Evolutionary conservation across 2,329 filamentous ascomycete genomes (phyloP).

Genomic region (Diaporthe vexans): DNA sequence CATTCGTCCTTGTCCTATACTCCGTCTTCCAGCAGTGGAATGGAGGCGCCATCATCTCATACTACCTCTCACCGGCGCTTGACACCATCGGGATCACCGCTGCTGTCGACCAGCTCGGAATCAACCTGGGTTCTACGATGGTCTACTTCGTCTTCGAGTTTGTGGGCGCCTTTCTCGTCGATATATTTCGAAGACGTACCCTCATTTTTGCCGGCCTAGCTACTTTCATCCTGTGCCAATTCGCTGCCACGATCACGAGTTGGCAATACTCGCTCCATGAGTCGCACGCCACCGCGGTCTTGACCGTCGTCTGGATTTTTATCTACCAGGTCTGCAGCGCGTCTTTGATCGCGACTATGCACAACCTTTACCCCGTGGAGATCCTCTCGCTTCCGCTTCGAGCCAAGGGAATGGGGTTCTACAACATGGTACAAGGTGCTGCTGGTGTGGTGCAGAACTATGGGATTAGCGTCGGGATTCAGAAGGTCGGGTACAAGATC

Average conservation of each 20-base stretch:
- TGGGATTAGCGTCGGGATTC: slow-evolving; percentile 62
- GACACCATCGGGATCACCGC: slow-evolving; percentile 57
- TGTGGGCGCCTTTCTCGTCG: slow-evolving; percentile 58
- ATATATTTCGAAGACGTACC: slow-evolving; percentile 57
- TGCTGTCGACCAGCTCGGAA: slow-evolving; percentile 55
- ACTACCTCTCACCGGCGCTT: slow-evolving; percentile 57
- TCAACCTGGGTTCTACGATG: slow-evolving; percentile 59
- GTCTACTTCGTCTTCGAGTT: slow-evolving; percentile 61
- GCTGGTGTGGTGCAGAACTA: slow-evolving; percentile 60
- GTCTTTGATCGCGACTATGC: slow-evolving; percentile 61
- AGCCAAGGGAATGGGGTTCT: slow-evolving; percentile 61
- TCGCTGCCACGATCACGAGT: slow-evolving; percentile 60
- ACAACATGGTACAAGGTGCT: slow-evolving; percentile 59
- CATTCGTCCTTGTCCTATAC: slow-evolving; percentile 60
- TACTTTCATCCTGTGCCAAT: slow-evolving; percentile 60
- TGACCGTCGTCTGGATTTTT: slow-evolving; percentile 63
- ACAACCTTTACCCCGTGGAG: slow-evolving; percentile 62
- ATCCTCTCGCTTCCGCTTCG: slow-evolving; percentile 58
- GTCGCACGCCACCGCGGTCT: slow-evolving; percentile 52
- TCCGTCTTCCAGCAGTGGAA: slow-evolving; percentile 63
- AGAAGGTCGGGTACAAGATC: slow-evolving; percentile 63
- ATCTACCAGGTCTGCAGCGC: slow-evolving; percentile 62
- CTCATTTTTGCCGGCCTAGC: slow-evolving; percentile 60
- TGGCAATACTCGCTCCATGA: slow-evolving; percentile 57
- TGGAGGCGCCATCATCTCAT: slow-evolving; percentile 60